These are phyloP conservation scores for Steccherinum ochraceum DNA, from an alignment of 768 basidiomycete species.

Conservation along the genomic window DNA sequence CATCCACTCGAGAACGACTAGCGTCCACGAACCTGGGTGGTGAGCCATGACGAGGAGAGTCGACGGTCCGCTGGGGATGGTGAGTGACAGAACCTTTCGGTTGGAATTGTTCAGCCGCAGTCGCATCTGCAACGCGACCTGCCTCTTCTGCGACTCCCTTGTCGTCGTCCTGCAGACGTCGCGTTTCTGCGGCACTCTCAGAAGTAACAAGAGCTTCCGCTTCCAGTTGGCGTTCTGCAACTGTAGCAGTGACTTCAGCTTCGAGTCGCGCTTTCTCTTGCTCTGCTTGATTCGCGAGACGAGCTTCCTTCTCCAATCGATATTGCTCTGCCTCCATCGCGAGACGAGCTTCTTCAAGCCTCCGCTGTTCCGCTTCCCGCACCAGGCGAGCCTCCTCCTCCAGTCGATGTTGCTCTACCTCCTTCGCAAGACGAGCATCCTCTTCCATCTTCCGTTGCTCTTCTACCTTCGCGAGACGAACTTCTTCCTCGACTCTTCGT, in stretches of 20 bases:
- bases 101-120: too few relatives aligned
- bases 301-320: neutral
- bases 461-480: neutral
- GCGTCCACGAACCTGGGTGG: too few relatives aligned
- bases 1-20: too few relatives aligned
- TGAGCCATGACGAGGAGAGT: too few relatives aligned
- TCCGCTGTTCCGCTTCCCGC: constrained; percentile 23
- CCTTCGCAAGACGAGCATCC: neutral
- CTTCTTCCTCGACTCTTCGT: constrained; percentile 11
- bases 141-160: too few relatives aligned
- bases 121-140: too few relatives aligned
- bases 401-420: constrained; percentile 12
- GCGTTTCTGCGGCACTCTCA: constrained; percentile 14
- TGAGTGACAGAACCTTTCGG: too few relatives aligned
- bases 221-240: neutral
- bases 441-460: neutral
- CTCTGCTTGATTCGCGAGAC: neutral
- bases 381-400: constrained; percentile 1
- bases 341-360: constrained; percentile 13
- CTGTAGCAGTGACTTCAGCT: constrained; percentile 17
- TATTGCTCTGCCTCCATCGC: constrained; percentile 11
- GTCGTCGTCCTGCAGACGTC: neutral
- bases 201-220: too few relatives aligned
- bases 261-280: constrained; percentile 12
- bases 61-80: too few relatives aligned